Percentiles rank a stretch among this genome's conserved stretches.
These are phyloP conservation scores for Annulohypoxylon stygium DNA, from an alignment of 495 filamentous ascomycete species.

Conservation along the genomic window DNA sequence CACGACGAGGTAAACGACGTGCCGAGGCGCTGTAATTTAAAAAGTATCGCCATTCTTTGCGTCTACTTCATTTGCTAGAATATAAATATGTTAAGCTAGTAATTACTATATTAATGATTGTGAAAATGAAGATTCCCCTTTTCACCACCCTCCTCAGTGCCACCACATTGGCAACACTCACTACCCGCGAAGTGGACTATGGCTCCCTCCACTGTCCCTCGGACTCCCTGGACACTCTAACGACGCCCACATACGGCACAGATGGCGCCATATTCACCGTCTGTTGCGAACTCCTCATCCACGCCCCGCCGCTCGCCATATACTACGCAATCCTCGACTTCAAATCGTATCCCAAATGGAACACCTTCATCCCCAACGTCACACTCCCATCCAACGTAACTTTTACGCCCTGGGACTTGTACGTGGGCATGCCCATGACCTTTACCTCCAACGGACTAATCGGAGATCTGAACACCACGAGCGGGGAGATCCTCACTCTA, in stretches of 20 bases:
- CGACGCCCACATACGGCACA: conserved; percentile 49
- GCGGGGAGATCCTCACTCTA: conserved; percentile 45
- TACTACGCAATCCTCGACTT: conserved; percentile 46
- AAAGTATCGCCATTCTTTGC: neutral
- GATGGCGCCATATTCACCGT: conserved; percentile 48
- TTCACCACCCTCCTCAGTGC: neutral
- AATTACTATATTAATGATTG: neutral
- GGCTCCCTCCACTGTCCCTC: conserved; percentile 30
- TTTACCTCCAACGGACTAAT: conserved; percentile 48
- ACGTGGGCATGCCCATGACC: conserved; percentile 46
- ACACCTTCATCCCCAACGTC: conserved; percentile 47
- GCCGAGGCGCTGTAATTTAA: neutral
- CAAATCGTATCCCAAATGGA: conserved; percentile 43
- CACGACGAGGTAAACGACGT: conserved; percentile 8
- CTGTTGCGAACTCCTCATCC: conserved; percentile 44
- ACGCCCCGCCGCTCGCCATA: conserved; percentile 21
- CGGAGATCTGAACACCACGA: conserved; percentile 46
- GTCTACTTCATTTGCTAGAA: neutral
- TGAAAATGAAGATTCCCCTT: neutral
- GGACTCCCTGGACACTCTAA: conserved; percentile 22
- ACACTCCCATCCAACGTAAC: conserved; percentile 47
- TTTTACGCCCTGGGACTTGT: conserved; percentile 38
- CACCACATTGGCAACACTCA: neutral
- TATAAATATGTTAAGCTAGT: neutral
- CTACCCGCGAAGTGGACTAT: conserved; percentile 22